Evolutionary conservation across 148 eudicot genomes (phyloP).

Genomic region (Fagopyrum esculentum): DNA sequence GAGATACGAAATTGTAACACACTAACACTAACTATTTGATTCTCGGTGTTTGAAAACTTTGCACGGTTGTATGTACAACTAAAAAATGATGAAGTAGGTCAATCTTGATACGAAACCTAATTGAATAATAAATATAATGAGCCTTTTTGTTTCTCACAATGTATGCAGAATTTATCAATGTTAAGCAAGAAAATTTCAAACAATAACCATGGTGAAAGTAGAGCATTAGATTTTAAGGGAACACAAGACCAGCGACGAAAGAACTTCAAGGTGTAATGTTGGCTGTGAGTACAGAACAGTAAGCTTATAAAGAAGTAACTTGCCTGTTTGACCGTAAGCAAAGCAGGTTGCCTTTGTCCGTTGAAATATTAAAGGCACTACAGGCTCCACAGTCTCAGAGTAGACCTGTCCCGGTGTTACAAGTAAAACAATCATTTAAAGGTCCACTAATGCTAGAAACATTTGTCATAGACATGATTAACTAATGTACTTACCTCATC

Average conservation of each 20-base stretch:
- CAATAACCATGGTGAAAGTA: background rate
- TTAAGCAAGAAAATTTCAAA: background rate
- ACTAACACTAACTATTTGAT: background rate
- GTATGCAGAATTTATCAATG: background rate
- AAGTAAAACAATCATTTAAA: background rate
- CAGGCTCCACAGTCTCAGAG: conserved; percentile 66
- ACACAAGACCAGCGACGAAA: background rate
- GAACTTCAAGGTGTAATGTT: background rate
- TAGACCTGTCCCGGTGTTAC: conserved; percentile 37
- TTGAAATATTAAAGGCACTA: conserved; percentile 66
- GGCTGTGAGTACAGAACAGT: background rate
- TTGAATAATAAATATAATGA: background rate
- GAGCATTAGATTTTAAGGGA: background rate
- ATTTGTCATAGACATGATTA: conserved; percentile 4
- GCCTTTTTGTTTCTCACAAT: background rate
- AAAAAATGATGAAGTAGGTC: background rate
- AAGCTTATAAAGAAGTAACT: conserved; percentile 11
- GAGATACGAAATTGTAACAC: background rate
- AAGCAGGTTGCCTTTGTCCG: conserved; percentile 86
- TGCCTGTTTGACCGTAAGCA: conserved; percentile 92
- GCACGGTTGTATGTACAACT: background rate
- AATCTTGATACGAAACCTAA: conserved; percentile 1
- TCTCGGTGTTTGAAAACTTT: background rate
- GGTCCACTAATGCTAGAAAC: background rate
- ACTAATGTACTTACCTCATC: conserved; percentile 41